A percentile compares a stretch with the other conserved stretches of the same genome.
These are phyloP conservation scores for Suillus ampliporus DNA, from an alignment of 768 basidiomycete genomes.

Conservation along the genomic window DNA sequence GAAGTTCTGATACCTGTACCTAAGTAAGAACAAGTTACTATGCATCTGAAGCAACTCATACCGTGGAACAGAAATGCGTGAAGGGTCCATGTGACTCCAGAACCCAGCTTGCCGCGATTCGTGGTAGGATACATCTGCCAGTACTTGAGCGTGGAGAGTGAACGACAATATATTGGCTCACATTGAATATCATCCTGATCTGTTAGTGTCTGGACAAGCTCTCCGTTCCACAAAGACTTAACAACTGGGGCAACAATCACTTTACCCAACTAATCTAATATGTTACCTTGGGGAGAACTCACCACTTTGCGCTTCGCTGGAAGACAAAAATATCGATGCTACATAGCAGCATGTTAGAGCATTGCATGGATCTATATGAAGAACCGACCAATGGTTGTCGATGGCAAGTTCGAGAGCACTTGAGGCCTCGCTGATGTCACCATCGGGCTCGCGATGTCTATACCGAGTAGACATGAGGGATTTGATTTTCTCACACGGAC, in stretches of 20 bases:
- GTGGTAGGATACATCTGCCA: conserved; percentile 69
- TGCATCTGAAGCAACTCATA: conserved; percentile 25
- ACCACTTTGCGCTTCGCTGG: conserved; percentile 85
- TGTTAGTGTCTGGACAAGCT: conserved; percentile 79
- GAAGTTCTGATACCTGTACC: conserved; percentile 78
- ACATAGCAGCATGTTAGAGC: conserved; percentile 7
- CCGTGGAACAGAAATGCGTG: conserved; percentile 83
- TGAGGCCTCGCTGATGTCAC: conserved; percentile 72
- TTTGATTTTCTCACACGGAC: conserved; percentile 65
- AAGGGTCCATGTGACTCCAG: conserved; percentile 76
- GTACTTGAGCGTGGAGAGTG: conserved; percentile 15
- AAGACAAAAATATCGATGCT: conserved; percentile 87
- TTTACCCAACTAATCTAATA: neutral
- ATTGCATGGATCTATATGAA: neutral
- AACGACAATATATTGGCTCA: conserved; percentile 33
- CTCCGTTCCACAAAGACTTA: conserved; percentile 81
- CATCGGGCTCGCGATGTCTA: conserved; percentile 72
- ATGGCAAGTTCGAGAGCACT: conserved; percentile 91
- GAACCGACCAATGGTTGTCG: conserved; percentile 80
- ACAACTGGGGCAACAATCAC: conserved; percentile 58
- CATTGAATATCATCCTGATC: conserved; percentile 81
- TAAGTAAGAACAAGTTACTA: neutral
- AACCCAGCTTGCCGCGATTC: conserved; percentile 58
- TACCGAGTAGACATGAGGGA: conserved; percentile 82
- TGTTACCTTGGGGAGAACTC: conserved; percentile 17